Percentiles rank a stretch among this genome's conserved stretches.
phyloP scores from a whole-genome alignment of 257 asterid species.

The Fraxinus pennsylvanica region DNA sequence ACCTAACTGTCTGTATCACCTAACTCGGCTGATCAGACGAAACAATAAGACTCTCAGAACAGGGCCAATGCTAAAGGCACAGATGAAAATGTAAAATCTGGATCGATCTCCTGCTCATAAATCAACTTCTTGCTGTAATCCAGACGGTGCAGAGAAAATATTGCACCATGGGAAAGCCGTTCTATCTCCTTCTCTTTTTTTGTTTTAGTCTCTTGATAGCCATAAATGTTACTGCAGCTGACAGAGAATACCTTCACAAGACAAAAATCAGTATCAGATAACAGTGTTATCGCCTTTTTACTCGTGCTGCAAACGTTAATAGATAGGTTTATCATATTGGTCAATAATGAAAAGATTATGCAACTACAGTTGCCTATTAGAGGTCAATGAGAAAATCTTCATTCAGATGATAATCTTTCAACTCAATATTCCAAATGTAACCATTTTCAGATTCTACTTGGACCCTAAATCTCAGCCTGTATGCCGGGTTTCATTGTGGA shows the following conservation, averaged over 20 bases:
- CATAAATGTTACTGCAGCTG: slow-evolving; percentile 95
- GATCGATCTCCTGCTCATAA: not conserved
- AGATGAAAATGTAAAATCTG: not conserved
- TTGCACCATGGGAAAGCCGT: not conserved
- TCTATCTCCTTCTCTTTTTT: slow-evolving; percentile 51
- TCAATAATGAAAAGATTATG: not conserved
- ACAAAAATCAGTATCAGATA: slow-evolving; percentile 5
- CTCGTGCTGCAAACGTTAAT: not conserved
- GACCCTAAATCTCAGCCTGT: not conserved
- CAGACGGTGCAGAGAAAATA: not conserved
- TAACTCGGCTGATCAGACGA: not conserved
- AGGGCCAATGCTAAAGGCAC: not conserved
- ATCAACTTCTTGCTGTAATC: not conserved
- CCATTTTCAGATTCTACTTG: not conserved
- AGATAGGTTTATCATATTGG: not conserved
- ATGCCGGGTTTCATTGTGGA: not conserved
- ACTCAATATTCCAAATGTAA: not conserved
- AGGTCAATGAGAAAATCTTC: not conserved
- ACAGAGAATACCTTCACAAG: slow-evolving; percentile 79
- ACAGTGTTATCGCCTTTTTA: not conserved
- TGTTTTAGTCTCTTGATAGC: slow-evolving; percentile 78
- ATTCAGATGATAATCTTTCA: no score
- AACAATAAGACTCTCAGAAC: not conserved
- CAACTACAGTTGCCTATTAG: not conserved
- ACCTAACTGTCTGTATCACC: not conserved